These are phyloP conservation scores for Heliamphora pulchella DNA, from an alignment of 179 eudicot genomes.

Conservation along the genomic window DNA sequence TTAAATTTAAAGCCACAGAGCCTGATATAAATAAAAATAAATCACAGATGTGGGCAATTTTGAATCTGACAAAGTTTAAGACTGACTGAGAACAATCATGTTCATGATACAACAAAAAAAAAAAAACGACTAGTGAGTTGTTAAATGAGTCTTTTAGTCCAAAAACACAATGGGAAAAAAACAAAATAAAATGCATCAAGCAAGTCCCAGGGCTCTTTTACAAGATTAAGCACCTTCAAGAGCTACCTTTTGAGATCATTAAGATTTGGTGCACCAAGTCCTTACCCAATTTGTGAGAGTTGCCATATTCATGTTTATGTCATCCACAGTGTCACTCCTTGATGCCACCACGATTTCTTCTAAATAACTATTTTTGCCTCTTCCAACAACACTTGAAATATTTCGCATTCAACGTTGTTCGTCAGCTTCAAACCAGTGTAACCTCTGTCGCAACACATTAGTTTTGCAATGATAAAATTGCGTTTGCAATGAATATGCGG, in stretches of 20 bases:
- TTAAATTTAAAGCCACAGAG: no score
- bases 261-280: slow-evolving; percentile 38
- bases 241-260: slow-evolving; percentile 1
- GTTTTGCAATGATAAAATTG: no score
- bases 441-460: slow-evolving; percentile 37
- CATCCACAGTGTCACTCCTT: slow-evolving; percentile 59
- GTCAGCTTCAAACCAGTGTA: slow-evolving; percentile 65
- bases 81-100: no score
- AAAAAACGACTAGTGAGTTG: no score
- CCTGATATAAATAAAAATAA: no score
- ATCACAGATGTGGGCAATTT: no score
- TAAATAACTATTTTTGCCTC: slow-evolving; percentile 67
- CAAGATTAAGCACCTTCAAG: no score
- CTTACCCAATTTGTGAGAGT: slow-evolving; percentile 47
- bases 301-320: slow-evolving; percentile 47
- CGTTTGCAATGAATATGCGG: no score
- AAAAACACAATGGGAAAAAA: no score
- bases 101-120: no score
- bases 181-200: background rate
- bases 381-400: slow-evolving; percentile 68
- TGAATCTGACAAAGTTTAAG: no score
- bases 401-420: slow-evolving; percentile 80
- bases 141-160: background rate
- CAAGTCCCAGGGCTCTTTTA: no score
- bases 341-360: slow-evolving; percentile 56